Base-by-base conservation (phyloP, 331 rosid species). In the Dryas integrifolia region DNA sequence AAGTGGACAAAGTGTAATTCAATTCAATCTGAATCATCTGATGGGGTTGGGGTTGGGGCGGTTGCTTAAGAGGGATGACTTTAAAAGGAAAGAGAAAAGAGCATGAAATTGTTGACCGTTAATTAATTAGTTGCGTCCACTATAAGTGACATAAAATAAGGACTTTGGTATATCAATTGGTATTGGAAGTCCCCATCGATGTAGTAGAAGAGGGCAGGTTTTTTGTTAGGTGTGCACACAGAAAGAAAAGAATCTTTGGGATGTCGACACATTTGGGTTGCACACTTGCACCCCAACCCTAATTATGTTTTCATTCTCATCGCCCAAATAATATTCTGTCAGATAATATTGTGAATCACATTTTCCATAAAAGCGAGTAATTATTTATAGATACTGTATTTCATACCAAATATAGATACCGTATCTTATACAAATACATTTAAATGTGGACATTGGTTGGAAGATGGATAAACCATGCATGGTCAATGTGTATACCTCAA, bases 51-150 rank as follows among this genome's bases (percentile, higher is more conserved):
- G 52, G 72, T 41, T 65, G 48, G 78, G 70, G 81, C 43, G 76
- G 69, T 52, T 67, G 79, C 75, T 74, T 73, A 66, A 75, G 78
- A 60, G 62, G 80, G 80, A 80, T 24, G 80, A 79, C 80, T 59
- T 72, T 72, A 40, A 74, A 72, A 65, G 70, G 64, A 62, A 64
- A 16, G 56, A 65, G 66, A 41, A 30, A 70, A 79, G 72, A 78
- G 87, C 84, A 71, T 83, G 92, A 88, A 78, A 86, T 88, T 88
- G 79, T 86, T 88, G 96, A 90, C 96, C 83, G 44, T 45, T 63
- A 35, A 48, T 61, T 70, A 53, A 53, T 38, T 46, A 10, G 72
- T 66, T 76, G 75, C 67, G 75, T 71, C 75, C 67, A 58, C 21
- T 45, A 26, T 71, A 70, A 76, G 82, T 64, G 82, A 73, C 78